Base-by-base conservation (phyloP, 495 filamentous ascomycete species). In the Hypomontagnella monticulosa region DNA sequence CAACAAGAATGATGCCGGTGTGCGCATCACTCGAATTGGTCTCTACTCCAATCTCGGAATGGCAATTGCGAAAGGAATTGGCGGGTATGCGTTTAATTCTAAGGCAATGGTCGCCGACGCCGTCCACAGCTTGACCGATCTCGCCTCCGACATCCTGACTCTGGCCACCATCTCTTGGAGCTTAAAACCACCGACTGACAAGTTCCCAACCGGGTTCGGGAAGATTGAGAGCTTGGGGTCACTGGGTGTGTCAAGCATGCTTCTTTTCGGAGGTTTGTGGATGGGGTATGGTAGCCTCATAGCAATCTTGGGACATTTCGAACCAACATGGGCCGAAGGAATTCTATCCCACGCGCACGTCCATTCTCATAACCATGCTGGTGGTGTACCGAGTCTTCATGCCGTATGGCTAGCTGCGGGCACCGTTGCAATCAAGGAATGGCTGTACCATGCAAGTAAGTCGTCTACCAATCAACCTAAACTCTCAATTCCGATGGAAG, bases 161-260 rank as follows among this genome's bases (percentile, higher is more conserved):
- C 82, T 99, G 33, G 90, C 90, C 5, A 99, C 95, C 23, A 92
- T 99, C 50, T 90, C 93, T 1, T 96, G 91, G 88, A 93, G 92
- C 34, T 75, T 97, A 33, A 90, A 88, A 63, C 88, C 90, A 18
- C 93, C 95, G 1, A 91, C 90, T 11, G 83, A 87, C 32, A 81
- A 84, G 33, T 98, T 97, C 74, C 95, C 95, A 12, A 83, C 85
- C 69, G 95, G 95, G 4, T 99, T 96, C 71, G 95, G 95, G 60
- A 99, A 99, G 79, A 84, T 99, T n/a, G 95, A 99, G 79, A 95
- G 92, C 69, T 80, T 99, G 74, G 95, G 95, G 10, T 93, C 92
- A 11, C 75, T 99, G 67, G 96, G 95, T 11, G 95, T 99, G 15
- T 96, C 92, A 58, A 88, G 91, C 42, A 86, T 99, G 71, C 80